Evolutionary conservation across 1,284 basidiomycete genomes (phyloP), one percentile per base, ranked within the genome.

Genomic region (Leccinum subspadiceum): DNA sequence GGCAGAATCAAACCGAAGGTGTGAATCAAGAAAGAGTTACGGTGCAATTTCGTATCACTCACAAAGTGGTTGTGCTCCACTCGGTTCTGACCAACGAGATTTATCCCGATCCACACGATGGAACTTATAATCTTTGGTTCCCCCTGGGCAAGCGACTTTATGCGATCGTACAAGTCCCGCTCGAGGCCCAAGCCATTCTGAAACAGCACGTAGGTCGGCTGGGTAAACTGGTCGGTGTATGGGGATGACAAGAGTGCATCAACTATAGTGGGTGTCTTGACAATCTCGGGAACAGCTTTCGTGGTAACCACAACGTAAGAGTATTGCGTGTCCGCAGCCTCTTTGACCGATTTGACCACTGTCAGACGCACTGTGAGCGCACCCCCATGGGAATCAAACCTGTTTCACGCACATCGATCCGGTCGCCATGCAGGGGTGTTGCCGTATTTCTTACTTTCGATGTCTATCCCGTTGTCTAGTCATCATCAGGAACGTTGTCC

Each of bases 121-220:
- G 80, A 78, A 60, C 80, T 81, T 54, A 87, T 76, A 37, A 87
- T 84, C 33, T 70, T 78, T 1, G 84, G 84, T 59, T 77, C 73
- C 13, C 73, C 75, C 39, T 77, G 75, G 1, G 68, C 66, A 4
- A 83, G 69, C 8, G 72, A 66, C 60, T 81, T 79, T 9, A 87
- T 69, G 0, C 81, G 78, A 4, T 80, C 66, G 66, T 88, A 86
- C 31, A 92, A 75, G 60, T 90, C 89, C 29, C 75, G 76, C 68
- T 93, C 91, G 22, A 92, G 84, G 31, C 84, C 86, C 4, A 94
- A 76, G 2, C 92, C 91, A 70, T 94, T 93, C 75, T 92, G 89
- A 50, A 93, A 73, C 13, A 93, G 70, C 2, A 89, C 84, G 65
- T 89, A 89, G 1, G 81, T 82, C 0, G 84, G 85, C 64, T 86